Evolutionary conservation across 2,329 filamentous ascomycete species (phyloP).

Genomic region (Alternaria postmessia): DNA sequence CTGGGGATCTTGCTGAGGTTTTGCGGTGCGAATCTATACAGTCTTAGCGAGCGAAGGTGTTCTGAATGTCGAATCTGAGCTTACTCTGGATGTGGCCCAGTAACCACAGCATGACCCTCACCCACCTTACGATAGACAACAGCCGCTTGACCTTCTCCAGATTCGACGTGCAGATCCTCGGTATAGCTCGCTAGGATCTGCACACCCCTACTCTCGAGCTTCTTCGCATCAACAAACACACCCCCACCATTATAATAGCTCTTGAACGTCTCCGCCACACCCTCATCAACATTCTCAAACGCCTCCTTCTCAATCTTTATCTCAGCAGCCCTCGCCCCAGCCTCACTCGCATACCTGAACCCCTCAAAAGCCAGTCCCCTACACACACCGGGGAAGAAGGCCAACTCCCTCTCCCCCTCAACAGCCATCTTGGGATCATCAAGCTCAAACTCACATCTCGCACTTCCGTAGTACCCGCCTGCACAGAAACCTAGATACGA

Average conservation of each 20-base stretch:
- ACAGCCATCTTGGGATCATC: conserved; percentile 84
- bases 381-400: conserved; percentile 86
- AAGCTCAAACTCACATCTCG: conserved; percentile 89
- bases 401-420: conserved; percentile 82
- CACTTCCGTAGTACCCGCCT: conserved; percentile 88
- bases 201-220: conserved; percentile 69
- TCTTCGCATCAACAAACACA: conserved; percentile 82
- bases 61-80: conserved; percentile 33
- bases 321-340: conserved; percentile 76
- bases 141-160: conserved; percentile 76
- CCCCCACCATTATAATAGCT: conserved; percentile 96
- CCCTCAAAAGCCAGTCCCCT: conserved; percentile 87
- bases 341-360: conserved; percentile 90
- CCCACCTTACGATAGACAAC: conserved; percentile 85
- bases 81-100: conserved; percentile 92
- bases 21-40: conserved; percentile 76
- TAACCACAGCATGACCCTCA: conserved; percentile 79
- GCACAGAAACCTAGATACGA: conserved; percentile 92
- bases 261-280: conserved; percentile 68
- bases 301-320: conserved; percentile 69
- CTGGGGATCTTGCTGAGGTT: conserved; percentile 76
- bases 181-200: conserved; percentile 84
- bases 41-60: conserved; percentile 7
- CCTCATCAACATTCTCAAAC: conserved; percentile 59
- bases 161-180: conserved; percentile 77